Base-by-base conservation (phyloP, 2,329 filamentous ascomycete species). In the Arthrinium phaeospermum region DNA sequence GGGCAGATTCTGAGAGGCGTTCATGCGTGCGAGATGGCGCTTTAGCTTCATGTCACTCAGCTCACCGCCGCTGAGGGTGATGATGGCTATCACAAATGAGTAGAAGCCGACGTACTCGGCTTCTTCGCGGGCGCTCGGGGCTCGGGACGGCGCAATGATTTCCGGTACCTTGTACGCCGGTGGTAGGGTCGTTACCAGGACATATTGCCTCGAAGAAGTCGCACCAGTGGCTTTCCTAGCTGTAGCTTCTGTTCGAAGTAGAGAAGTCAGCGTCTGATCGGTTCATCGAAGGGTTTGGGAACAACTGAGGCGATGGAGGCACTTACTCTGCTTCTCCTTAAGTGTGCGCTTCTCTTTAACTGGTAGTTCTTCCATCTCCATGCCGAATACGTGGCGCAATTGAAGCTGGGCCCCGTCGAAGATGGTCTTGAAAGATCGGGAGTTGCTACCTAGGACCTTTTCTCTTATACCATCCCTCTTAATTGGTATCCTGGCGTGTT, bases 321-420 rank as follows among this genome's bases (percentile, higher is more conserved):
- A 92, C 93, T 86, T 93, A 80, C 80, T 91, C 77, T 94, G 90
- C 79, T 89, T 90, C 75, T 97, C 93, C 73, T 91, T 91, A 46
- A 98, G 83, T 0, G 94, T 94, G 68, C 93, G 88, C 81, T 95
- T 97, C 78, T 98, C 96, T 78, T 89, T 90, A 1, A 89, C 86
- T 0, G 96, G 95, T 69, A 98, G 86, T 82, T 98, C 95, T 4
- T 90, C 87, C 87, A 99, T 89, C 80, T 95, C 89, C 95, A 98
- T 98, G n/a, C 96, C 96, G 82, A 98, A 98, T 0, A 91, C 88
- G 1, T 84, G 84, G 68, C 87, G 86, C 49, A 99, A 85, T 75
- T 93, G 89, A 46, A 85, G 82, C 81, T 99, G 96, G 57, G 96
- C 94, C 53, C 89, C 85, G 0, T 89, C 89, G 78, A 98, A 98